Conservation (phyloP, 805 yeast species). For the Saturnispora kantuleensis region DNA sequence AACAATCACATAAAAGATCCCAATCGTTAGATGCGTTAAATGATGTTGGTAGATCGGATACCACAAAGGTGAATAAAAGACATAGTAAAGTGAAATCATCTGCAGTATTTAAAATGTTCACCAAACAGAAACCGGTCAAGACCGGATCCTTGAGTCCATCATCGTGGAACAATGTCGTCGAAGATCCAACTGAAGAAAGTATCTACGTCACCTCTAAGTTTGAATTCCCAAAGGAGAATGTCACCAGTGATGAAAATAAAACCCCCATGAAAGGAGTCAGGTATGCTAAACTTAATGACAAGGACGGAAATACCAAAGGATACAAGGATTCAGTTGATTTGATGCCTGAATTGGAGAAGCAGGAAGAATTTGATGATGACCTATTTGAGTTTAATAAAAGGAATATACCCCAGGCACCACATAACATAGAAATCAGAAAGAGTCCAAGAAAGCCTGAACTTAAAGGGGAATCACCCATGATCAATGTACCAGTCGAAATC, state of each 20-base stretch:
- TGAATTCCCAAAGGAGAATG: slow-evolving; percentile 22
- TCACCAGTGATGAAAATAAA: neutral
- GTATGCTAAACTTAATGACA: slow-evolving; percentile 6
- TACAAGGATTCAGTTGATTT: slow-evolving; percentile 13
- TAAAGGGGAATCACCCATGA: too few relatives aligned
- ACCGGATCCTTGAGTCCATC: too few relatives aligned
- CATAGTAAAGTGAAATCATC: slow-evolving; percentile 4
- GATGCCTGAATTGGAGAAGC: slow-evolving; percentile 5
- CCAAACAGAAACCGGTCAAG: neutral
- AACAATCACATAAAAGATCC: neutral
- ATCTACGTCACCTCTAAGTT: slow-evolving; percentile 25
- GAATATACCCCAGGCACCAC: neutral
- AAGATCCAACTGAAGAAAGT: slow-evolving; percentile 11
- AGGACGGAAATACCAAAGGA: slow-evolving; percentile 1
- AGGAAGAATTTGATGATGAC: slow-evolving; percentile 6
- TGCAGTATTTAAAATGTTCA: slow-evolving; percentile 1
- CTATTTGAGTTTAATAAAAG: slow-evolving; percentile 8
- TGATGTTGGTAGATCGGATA: slow-evolving; percentile 6
- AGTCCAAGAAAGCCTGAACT: neutral
- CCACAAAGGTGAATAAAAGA: slow-evolving; percentile 7
- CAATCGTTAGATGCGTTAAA: neutral
- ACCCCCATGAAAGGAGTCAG: neutral
- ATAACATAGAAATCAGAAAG: neutral
- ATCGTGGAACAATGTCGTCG: neutral
- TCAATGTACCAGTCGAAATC: too few relatives aligned